Base-by-base conservation (phyloP, 164 flowering plant genomes). In the Vitis cinerea region DNA sequence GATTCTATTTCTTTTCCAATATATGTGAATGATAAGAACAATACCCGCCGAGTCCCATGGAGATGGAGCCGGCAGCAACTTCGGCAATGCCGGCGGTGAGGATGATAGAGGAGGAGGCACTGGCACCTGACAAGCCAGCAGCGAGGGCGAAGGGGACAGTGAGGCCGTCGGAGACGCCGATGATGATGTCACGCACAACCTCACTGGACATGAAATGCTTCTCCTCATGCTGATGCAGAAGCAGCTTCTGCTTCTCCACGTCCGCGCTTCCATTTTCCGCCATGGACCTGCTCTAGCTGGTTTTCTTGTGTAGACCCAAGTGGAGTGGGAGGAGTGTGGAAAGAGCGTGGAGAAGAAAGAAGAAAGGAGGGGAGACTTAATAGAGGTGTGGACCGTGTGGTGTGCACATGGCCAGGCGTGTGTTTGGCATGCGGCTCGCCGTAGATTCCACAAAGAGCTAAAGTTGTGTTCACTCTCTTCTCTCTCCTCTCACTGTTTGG, bases 61-160 rank as follows among this genome's bases (percentile, higher is more conserved):
- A 89, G 78, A 94, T 90, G 74, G 98, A 93, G 59, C 98, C 98
- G 67, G 97, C 98, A 52, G 92, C 97, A 15, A 92, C 93, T 66
- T 94, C 97, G 37, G 98, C 97, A n/a, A 92, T 78, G 50, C 98
- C 97, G n/a, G 98, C 98, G 31, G 92, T 90, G 75, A 94, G 91
- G 47, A 94, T 83, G 70, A 94, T 83, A 56, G 90, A 80, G 16
- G 97, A 94, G 2, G 92, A 64, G 9, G 86, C 97, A 53, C 87
- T 83, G 59, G 94, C 97, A 3, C 97, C 97, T 27, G 97, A 94
- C 9, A 94, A 79, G 0, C 97, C 97, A 23, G 98, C 98, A 57
- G 97, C 98, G 27, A 94, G 90, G 6, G 98, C 97, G 73, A 94
- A 94, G 27, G 98, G 98, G 10, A 94, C 97, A 16, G 97, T 90